These are phyloP conservation scores for Graphium sp. DNA, from an alignment of 2,329 filamentous ascomycete species.

Conservation along the genomic window DNA sequence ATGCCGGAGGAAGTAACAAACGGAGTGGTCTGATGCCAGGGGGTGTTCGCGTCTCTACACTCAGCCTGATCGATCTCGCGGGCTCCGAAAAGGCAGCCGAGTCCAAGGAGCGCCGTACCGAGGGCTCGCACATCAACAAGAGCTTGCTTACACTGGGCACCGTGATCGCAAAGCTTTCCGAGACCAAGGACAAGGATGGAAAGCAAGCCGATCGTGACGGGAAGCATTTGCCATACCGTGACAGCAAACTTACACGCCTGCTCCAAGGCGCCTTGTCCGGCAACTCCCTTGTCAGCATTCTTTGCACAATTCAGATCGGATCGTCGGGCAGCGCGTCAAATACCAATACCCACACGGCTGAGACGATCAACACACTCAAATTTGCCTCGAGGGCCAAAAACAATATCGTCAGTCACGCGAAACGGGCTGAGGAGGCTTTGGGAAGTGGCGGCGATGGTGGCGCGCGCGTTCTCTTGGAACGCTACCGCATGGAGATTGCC, in stretches of 20 bases:
- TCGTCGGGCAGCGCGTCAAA: conserved; percentile 53
- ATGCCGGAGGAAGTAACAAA: conserved; percentile 36
- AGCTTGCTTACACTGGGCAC: conserved; percentile 88
- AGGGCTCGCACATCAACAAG: conserved; percentile 98
- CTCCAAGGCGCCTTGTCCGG: conserved; percentile 86
- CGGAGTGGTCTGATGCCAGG: conserved; percentile 59
- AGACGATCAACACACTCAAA: conserved; percentile 91
- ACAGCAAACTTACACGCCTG: conserved; percentile 90
- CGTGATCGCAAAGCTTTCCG: conserved; percentile 85
- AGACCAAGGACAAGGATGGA: conserved; percentile 67
- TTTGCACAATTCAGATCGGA: conserved; percentile 92
- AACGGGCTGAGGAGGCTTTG: conserved; percentile 80
- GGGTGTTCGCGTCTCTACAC: conserved; percentile 84
- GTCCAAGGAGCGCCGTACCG: conserved; percentile 80
- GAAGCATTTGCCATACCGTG: conserved; percentile 88
- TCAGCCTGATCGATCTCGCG: conserved; percentile 90
- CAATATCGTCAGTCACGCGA: conserved; percentile 92
- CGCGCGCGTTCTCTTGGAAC: conserved; percentile 73
- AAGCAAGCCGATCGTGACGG: conserved; percentile 63
- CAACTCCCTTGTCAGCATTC: conserved; percentile 87
- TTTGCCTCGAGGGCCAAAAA: conserved; percentile 96
- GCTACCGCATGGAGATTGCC: conserved; percentile 85
- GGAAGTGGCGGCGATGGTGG: conserved; percentile 69
- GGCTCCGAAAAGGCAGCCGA: conserved; percentile 94
- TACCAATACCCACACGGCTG: conserved; percentile 59